Evolutionary conservation across 306 rosid genomes (phyloP).

Genomic region (Quercus mongolica): DNA sequence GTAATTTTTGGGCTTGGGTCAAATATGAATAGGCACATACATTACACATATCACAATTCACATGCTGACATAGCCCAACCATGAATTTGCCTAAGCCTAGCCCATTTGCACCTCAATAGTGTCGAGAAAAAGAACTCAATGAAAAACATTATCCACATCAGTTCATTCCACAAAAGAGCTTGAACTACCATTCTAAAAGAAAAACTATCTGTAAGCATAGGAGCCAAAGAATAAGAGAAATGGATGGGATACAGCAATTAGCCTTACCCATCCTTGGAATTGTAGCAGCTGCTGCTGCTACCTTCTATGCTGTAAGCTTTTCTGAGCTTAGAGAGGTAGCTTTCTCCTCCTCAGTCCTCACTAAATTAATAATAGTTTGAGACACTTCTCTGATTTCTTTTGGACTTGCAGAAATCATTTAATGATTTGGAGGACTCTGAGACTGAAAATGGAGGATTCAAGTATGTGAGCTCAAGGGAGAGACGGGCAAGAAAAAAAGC

Average conservation of each 20-base stretch:
- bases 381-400: background rate
- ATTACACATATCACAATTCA: background rate
- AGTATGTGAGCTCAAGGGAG: constrained; percentile 48
- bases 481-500: constrained; percentile 69
- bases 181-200: too few species aligned
- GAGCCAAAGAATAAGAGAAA: background rate
- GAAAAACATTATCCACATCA: background rate
- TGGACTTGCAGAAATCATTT: constrained; percentile 53
- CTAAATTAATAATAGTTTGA: background rate
- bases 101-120: background rate
- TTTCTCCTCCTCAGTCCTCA: too few species aligned
- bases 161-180: too few species aligned
- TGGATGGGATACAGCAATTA: constrained; percentile 52
- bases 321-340: constrained; percentile 61
- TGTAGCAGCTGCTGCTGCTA: constrained; percentile 66
- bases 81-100: background rate
- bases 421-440: constrained; percentile 48
- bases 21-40: background rate
- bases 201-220: too few species aligned
- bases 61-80: background rate
- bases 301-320: constrained; percentile 78
- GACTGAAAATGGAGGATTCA: constrained; percentile 43
- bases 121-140: background rate
- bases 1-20: background rate
- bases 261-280: constrained; percentile 65